Evolutionary conservation across 345 rosid genomes (phyloP).

Genomic region (Erysimum cheiranthoides): DNA sequence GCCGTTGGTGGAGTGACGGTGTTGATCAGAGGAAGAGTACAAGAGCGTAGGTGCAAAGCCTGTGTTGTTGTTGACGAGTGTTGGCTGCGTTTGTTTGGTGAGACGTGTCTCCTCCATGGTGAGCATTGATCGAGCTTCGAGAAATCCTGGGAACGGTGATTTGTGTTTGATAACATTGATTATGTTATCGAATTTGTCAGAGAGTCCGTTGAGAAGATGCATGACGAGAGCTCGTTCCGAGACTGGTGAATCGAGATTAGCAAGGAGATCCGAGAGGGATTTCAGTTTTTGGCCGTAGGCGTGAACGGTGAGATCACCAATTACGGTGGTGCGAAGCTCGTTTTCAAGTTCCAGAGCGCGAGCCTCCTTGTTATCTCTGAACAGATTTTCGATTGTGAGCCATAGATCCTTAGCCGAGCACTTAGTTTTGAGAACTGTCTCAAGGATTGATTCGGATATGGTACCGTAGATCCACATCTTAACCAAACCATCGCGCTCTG

Average conservation of each 20-base stretch:
- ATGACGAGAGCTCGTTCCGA: not conserved
- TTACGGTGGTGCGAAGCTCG: not conserved
- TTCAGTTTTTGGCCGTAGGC: not conserved
- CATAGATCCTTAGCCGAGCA: no score
- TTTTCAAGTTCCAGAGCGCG: not conserved
- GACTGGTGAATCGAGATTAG: not conserved
- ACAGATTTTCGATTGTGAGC: not conserved
- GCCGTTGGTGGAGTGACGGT: no score
- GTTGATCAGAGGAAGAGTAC: no score
- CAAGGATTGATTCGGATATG: not conserved
- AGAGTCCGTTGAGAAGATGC: not conserved
- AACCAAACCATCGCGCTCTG: not conserved
- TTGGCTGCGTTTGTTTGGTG: no score
- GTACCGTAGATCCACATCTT: conserved; percentile 7
- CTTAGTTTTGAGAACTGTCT: not conserved
- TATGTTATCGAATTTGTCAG: not conserved
- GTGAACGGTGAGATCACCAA: not conserved
- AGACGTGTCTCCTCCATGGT: not conserved
- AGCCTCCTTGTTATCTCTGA: not conserved
- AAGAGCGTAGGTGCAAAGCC: no score
- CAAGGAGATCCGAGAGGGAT: not conserved
- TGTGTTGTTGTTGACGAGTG: no score
- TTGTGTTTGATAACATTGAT: not conserved
- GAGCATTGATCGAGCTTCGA: not conserved
- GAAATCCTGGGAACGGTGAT: not conserved